Evolutionary conservation across 1,139 yeast genomes (phyloP), one percentile per base, ranked within the genome.

Genomic region (Entelexis paramagnoliae): DNA sequence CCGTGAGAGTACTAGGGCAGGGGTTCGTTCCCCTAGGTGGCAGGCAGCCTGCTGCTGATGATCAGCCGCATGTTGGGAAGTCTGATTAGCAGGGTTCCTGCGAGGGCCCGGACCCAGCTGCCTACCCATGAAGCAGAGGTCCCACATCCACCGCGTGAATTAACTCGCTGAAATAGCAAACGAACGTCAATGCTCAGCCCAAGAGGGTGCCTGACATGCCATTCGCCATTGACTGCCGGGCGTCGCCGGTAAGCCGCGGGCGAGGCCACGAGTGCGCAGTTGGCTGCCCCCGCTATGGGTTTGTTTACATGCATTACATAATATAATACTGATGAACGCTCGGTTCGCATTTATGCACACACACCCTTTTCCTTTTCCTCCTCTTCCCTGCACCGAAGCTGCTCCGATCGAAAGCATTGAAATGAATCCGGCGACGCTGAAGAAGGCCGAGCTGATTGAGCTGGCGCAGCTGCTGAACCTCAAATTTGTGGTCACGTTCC

Each of bases 361-460:
- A 20, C 44, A n/a, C 32, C 44, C 44, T 10, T n/a, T 19, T 17
- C 16, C 29, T 17, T 36, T 29, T 33, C 30, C 34, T 32, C 39
- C 29, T 34, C 32, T 44, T 17, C 19, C 8, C 26, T 16, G 30
- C 42, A 16, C 32, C 4, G 17, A 26, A 24, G 11, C 20, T 8
- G 17, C 20, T 7, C 26, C 6, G 34, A 41, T 19, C 19, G 2
- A 9, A 20, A 5, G 38, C 46, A 42, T 30, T 42, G 46, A 19
- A 4, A 49, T 48, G 51, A 32, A 6, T 20, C 36, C 51, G 24
- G 14, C 51, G 11, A 43, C 22, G 10, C 24, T 46, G 32, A 45
- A 41, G 39, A 51, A 51, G 38, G 38, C 40, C 11, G 55, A 51
- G 11, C 36, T 51, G 2, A 28, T 45, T 6, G 52, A 51, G 22